These are phyloP conservation scores for Aspergillus sclerotiicarbonarius DNA, from an alignment of 495 filamentous ascomycete genomes.

Conservation along the genomic window DNA sequence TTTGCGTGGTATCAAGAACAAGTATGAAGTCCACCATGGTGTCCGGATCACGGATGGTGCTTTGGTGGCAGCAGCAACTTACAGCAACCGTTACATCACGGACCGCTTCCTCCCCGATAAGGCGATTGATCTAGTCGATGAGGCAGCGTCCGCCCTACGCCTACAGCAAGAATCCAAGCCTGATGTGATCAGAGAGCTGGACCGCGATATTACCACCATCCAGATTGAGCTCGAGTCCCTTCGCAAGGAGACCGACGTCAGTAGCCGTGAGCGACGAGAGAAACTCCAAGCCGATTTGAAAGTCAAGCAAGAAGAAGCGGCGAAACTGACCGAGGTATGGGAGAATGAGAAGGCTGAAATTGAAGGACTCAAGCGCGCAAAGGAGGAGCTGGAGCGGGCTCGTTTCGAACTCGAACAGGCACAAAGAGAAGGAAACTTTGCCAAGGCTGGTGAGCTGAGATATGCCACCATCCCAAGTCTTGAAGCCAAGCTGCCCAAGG, in stretches of 20 bases:
- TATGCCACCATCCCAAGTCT: constrained; percentile 82
- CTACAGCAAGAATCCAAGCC: constrained; percentile 97
- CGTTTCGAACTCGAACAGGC: constrained; percentile 82
- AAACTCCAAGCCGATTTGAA: constrained; percentile 75
- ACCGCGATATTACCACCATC: constrained; percentile 93
- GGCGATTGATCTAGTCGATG: constrained; percentile 94
- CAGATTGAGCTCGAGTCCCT: constrained; percentile 97
- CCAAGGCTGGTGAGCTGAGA: constrained; percentile 77
- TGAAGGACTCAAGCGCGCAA: constrained; percentile 77
- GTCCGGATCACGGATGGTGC: constrained; percentile 92
- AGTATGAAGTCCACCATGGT: constrained; percentile 92
- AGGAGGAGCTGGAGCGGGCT: constrained; percentile 80
- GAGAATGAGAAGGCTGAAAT: constrained; percentile 86
- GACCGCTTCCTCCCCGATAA: constrained; percentile 96
- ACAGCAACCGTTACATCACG: constrained; percentile 94
- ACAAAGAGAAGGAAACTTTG: constrained; percentile 90
- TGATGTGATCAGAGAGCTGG: constrained; percentile 84
- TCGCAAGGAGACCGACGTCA: constrained; percentile 88
- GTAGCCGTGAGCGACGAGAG: constrained; percentile 82
- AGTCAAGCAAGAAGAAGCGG: constrained; percentile 66
- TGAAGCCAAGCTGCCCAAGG: constrained; percentile 75
- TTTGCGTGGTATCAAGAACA: constrained; percentile 91
- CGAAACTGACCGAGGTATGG: constrained; percentile 72
- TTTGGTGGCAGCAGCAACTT: constrained; percentile 85
- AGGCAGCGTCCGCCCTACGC: constrained; percentile 85